These are phyloP conservation scores for Malassezia obtusa DNA, from an alignment of 1,284 basidiomycete genomes.

Conservation along the genomic window DNA sequence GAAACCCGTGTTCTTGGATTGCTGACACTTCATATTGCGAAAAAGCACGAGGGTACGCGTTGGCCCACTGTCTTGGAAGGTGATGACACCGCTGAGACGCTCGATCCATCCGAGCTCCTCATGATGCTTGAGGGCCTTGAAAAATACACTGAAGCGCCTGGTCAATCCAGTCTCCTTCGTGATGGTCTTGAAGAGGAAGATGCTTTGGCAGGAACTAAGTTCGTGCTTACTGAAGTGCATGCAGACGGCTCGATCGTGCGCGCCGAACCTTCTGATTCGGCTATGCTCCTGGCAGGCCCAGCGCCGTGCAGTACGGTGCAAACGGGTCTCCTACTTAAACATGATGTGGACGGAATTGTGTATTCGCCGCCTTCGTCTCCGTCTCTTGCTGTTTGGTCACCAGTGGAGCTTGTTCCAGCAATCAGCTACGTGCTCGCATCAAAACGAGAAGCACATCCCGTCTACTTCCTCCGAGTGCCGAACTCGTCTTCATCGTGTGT, in stretches of 20 bases:
- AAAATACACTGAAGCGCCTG: constrained; percentile 60
- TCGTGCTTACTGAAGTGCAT: constrained; percentile 59
- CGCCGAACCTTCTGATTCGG: background rate
- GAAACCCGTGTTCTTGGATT: constrained; percentile 2
- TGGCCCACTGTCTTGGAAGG: constrained; percentile 71
- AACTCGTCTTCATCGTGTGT: background rate
- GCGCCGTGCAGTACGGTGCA: constrained; percentile 42
- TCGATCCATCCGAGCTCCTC: constrained; percentile 71
- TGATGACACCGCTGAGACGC: constrained; percentile 68
- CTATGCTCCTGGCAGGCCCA: background rate
- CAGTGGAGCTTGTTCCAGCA: constrained; percentile 70
- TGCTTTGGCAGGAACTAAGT: constrained; percentile 57
- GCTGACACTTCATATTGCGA: constrained; percentile 36
- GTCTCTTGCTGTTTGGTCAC: constrained; percentile 56
- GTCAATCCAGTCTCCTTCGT: constrained; percentile 59
- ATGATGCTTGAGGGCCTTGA: constrained; percentile 68
- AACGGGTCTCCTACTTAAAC: constrained; percentile 58
- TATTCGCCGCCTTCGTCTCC: constrained; percentile 51
- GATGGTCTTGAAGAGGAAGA: constrained; percentile 79
- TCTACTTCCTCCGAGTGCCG: constrained; percentile 17
- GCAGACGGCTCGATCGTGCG: constrained; percentile 14
- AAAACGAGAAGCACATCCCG: constrained; percentile 53
- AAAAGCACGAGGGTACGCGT: constrained; percentile 55
- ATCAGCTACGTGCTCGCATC: constrained; percentile 87
- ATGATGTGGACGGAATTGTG: constrained; percentile 70